phyloP scores from a whole-genome alignment of 1,284 basidiomycete species.

The Ustilago shanxiensis region DNA sequence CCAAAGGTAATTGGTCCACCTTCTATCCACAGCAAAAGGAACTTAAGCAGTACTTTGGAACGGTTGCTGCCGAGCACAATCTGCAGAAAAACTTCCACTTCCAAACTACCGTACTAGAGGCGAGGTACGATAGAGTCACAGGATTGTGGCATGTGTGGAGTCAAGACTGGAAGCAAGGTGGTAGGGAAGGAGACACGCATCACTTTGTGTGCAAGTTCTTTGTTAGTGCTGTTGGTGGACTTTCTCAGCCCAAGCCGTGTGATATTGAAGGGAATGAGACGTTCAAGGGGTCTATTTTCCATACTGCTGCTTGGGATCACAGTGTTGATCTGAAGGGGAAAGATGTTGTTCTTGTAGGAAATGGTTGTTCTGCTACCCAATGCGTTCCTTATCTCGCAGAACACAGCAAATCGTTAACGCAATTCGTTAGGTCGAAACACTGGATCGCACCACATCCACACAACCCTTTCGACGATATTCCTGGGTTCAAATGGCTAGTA shows the following conservation, averaged over 20 bases:
- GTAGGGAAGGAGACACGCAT: constrained; percentile 24
- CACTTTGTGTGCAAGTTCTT: constrained; percentile 67
- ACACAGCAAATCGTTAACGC: constrained; percentile 58
- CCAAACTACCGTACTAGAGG: constrained; percentile 56
- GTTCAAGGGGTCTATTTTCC: constrained; percentile 68
- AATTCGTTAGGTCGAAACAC: constrained; percentile 66
- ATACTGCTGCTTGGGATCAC: constrained; percentile 70
- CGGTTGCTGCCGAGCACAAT: constrained; percentile 58
- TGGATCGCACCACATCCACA: constrained; percentile 60
- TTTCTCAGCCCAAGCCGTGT: constrained; percentile 64
- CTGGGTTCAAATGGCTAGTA: constrained; percentile 63
- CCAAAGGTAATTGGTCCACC: constrained; percentile 64
- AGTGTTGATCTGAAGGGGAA: constrained; percentile 66
- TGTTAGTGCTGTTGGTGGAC: constrained; percentile 63
- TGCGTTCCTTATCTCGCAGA: constrained; percentile 59
- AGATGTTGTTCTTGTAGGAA: constrained; percentile 68
- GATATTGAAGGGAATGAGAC: constrained; percentile 61
- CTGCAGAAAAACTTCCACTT: constrained; percentile 57
- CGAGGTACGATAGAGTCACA: constrained; percentile 60
- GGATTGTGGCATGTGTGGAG: constrained; percentile 65
- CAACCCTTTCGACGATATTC: constrained; percentile 48
- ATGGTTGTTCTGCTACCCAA: constrained; percentile 66
- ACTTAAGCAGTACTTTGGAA: constrained; percentile 58
- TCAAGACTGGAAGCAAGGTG: constrained; percentile 26
- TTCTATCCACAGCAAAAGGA: constrained; percentile 62